Evolutionary conservation across 495 filamentous ascomycete species (phyloP).

Genomic region (Pyrenopolyporus hunteri): DNA sequence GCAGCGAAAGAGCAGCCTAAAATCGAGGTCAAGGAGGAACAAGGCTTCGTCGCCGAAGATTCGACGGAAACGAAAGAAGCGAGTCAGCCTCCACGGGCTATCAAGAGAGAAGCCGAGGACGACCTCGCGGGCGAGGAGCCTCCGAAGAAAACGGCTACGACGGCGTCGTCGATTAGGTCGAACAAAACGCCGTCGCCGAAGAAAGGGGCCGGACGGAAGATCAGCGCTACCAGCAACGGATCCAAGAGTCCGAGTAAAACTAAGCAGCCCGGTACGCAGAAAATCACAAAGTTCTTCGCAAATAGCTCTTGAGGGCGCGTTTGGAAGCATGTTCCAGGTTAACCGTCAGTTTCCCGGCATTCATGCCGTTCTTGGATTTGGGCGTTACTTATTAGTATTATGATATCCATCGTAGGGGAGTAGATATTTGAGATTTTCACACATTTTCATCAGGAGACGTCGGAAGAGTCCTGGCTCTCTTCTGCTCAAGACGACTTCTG

Average conservation of each 20-base stretch:
- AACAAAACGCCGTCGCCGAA: slow-evolving; percentile 27
- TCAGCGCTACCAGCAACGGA: slow-evolving; percentile 44
- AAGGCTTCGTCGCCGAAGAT: slow-evolving; percentile 36
- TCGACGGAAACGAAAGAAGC: slow-evolving; percentile 18
- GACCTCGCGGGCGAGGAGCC: slow-evolving; percentile 48
- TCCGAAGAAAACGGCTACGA: slow-evolving; percentile 53
- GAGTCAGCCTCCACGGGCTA: slow-evolving; percentile 38
- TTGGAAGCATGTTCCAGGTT: neutral
- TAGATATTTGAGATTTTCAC: too few relatives aligned
- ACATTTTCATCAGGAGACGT: too few relatives aligned
- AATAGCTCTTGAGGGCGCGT: slow-evolving; percentile 54
- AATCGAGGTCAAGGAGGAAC: slow-evolving; percentile 38
- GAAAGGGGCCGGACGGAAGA: slow-evolving; percentile 30
- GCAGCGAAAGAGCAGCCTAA: slow-evolving; percentile 37
- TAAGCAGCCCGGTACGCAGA: slow-evolving; percentile 66
- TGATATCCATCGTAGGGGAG: neutral
- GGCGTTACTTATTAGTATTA: neutral
- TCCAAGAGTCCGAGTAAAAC: slow-evolving; percentile 53
- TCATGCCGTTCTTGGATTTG: neutral
- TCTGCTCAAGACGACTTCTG: too few relatives aligned
- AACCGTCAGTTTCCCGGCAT: neutral
- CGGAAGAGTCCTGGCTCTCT: too few relatives aligned
- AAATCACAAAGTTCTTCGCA: slow-evolving; percentile 86
- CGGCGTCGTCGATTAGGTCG: slow-evolving; percentile 19
- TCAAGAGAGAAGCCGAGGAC: slow-evolving; percentile 65